Evolutionary conservation across 2,329 filamentous ascomycete genomes (phyloP), one percentile per base, ranked within the genome.

Genomic region (Zelopaecilomyces penicillatus): DNA sequence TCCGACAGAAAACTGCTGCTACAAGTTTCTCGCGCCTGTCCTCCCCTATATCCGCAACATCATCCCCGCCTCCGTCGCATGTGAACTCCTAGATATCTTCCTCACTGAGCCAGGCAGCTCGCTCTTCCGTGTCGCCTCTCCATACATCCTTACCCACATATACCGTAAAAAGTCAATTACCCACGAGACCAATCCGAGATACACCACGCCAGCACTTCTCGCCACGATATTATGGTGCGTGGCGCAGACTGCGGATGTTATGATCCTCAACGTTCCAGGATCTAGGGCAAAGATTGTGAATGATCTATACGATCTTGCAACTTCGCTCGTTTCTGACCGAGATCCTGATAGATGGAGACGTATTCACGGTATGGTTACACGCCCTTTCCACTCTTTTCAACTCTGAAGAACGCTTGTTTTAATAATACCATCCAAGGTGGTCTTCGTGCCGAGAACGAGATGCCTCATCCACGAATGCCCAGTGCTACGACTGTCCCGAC

Each of bases 211-310:
- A 1, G 69, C 71, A 1, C 56, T 75, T 4, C 54, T 75, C 5
- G 63, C 66, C 0, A 68, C 68, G 1, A 73, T 75, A 46, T 58
- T 75, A 0, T 75, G 70, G 65, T 69, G 65, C 37, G 65, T 67
- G 7, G 66, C 69, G 0, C 68, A 74, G 45, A 73, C 68, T 8
- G 68, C 70, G 1, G 68, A 73, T 41, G 67, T 69, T 40, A 63
- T 62, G 29, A 51, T 68, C 12, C 61, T 73, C 6, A 59, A 67
- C 19, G 58, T 67, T 0, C 67, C 64, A 6, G 67, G 67, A 0
- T 64, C 65, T 2, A 59, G 68, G 11, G 60, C 64, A 8, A 62
- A 63, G 34, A 64, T 67, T 5, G 64, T 56, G 49, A 66, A 61
- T 51, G 67, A 55, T 46, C 52, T 59, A 45, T 70, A 66, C 41